Evolutionary conservation across 352 stramenopile species (phyloP), one percentile per base, ranked within the genome.

Genomic region (Phytophthora europaea): DNA sequence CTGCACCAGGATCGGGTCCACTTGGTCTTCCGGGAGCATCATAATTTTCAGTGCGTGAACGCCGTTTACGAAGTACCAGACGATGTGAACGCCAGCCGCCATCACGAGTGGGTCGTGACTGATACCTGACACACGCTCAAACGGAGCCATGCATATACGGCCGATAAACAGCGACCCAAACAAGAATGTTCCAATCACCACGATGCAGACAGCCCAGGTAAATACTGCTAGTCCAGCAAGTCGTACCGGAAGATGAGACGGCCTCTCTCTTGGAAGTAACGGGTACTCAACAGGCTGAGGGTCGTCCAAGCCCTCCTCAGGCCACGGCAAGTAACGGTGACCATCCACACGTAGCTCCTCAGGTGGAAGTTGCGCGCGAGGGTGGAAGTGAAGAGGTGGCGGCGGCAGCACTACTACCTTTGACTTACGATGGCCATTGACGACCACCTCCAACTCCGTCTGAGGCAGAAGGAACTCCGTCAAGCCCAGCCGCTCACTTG

Each of bases 331-430:
- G 51, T 96, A 97, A 12, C 89, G 82, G 16, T 89, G 85, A 0
- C 89, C 90, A 57, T 92, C 72, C 16, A 94, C 75, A 34, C 84
- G 85, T 16, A 95, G 69, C 56, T 94, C 77, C n/a, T 90, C 84
- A 40, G 88, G 82, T 22, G 87, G 90, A 23, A 92, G 65, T 28
- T 89, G 83, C 0, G 86, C 84, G 2, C 86, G 84, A 50, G 87
- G 90, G 54, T 97, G 88, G 53, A 97, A 97, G 43, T 94, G 87
- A 6, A 97, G 79, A 47, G 90, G 90, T 6, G 90, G 90, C 20
- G 89, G 87, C 0, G 80, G 74, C 8, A 97, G 68, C 18, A 95
- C 82, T 8, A 85, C 52, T 18, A 85, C 55, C 18, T 65, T 78
- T 9, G 71, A 75, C 53, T 79, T 76, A 4, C 60, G 70, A 18